phyloP scores from a whole-genome alignment of 169 alveolate genomes.

The Perkinsus chesapeaki region DNA sequence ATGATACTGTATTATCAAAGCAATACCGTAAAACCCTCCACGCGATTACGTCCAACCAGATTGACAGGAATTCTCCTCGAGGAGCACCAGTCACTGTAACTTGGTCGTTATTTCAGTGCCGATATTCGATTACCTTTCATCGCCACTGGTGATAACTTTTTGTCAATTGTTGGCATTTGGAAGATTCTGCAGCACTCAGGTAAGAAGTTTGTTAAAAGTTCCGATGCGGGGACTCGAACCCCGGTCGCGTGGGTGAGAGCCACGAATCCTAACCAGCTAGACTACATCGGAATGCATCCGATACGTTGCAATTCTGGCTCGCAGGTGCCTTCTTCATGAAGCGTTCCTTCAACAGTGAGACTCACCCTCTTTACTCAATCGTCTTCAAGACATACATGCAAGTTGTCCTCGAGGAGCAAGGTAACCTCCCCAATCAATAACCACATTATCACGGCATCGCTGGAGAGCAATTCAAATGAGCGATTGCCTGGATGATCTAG shows the following conservation, averaged over 20 bases:
- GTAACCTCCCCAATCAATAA: no score
- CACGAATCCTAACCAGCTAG: constrained; percentile 4
- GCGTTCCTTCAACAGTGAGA: neutral
- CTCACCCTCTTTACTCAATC: neutral
- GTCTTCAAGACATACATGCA: neutral
- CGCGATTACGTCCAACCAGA: neutral
- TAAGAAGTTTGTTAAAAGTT: neutral
- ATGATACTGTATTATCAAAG: no score
- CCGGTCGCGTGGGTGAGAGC: constrained; percentile 8
- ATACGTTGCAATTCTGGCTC: neutral
- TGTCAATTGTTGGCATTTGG: neutral
- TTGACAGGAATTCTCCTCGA: neutral
- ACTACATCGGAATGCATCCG: neutral
- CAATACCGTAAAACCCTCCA: neutral
- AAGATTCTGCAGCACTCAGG: neutral
- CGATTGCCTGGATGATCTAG: no score
- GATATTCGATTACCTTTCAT: neutral
- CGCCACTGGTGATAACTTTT: neutral
- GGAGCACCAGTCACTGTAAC: neutral
- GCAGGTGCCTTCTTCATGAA: neutral
- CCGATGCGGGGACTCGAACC: constrained; percentile 7
- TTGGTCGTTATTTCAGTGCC: neutral
- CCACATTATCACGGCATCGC: no score
- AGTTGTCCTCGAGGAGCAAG: neutral
- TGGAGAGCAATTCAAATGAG: no score